Evolutionary conservation across 352 stramenopile species (phyloP), one percentile per base, ranked within the genome.

Genomic region (Peronosclerospora sorghi): DNA sequence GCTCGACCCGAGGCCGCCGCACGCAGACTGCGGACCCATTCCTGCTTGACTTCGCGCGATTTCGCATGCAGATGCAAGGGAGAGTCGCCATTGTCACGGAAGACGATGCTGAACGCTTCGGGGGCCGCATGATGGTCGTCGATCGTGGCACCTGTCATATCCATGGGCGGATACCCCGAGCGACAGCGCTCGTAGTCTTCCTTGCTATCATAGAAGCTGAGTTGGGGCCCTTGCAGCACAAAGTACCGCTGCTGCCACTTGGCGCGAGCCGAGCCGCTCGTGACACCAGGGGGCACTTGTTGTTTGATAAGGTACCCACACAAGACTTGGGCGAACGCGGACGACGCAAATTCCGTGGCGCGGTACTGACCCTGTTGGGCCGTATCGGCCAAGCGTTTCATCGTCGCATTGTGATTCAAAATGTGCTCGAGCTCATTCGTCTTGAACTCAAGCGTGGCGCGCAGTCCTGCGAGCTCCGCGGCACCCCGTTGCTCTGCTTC

Each of bases 161-260:
- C 76, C 68, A 90, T 89, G 4, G 73, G 77, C 14, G 73, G 77
- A 35, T 86, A 87, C 41, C 86, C 75, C 8, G 74, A 69, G 34
- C 78, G 77, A 18, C 69, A 82, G 36, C 80, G 77, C 50, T 88
- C 73, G 51, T 88, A 92, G 54, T 92, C 80, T 35, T 89, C 77
- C 43, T 92, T 89, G 2, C 77, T 90, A 42, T 88, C 77, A 55
- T 84, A 92, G 27, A 86, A 87, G 32, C 68, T 85, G 21, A 92
- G 55, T 48, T 85, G 71, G 18, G 60, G 59, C 19, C 78, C 80
- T 57, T 89, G 72, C 10, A 92, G 45, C 30, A 92, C 80, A 55
- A 92, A 88, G 60, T 90, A 92, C 8, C 77, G 77, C 54, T 90
- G 80, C 59, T 90, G 75, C 80, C 80, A 92, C 56, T 86, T 84